These are phyloP conservation scores for Paramecium bursaria DNA, from an alignment of 73 alveolate species.

Conservation along the genomic window DNA sequence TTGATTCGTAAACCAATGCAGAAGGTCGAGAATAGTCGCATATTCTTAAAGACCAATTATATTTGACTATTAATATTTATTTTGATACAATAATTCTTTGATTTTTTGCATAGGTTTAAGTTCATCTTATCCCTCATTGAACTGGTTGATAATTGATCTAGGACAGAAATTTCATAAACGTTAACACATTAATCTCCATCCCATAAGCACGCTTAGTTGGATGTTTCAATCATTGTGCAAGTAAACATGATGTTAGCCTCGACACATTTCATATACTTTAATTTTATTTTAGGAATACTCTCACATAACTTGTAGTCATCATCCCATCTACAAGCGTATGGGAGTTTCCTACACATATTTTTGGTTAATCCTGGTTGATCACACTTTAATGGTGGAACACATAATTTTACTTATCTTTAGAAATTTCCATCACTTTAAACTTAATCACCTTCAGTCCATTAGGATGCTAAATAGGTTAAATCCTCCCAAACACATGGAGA, in stretches of 20 bases:
- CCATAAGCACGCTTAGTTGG: conserved; percentile 44
- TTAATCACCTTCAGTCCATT: not conserved
- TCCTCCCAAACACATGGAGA: too few species aligned
- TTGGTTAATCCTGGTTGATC: not conserved
- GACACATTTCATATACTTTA: conserved; percentile 5
- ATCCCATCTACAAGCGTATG: conserved; percentile 1
- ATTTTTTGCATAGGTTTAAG: not conserved
- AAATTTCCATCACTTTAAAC: not conserved
- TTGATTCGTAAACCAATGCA: not conserved
- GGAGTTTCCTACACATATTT: not conserved
- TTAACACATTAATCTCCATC: not conserved
- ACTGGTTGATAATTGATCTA: not conserved
- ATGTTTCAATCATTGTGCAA: not conserved
- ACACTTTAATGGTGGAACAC: not conserved
- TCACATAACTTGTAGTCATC: not conserved
- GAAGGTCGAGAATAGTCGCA: not conserved
- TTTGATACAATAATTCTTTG: not conserved
- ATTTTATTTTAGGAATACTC: not conserved
- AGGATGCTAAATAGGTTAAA: too few species aligned
- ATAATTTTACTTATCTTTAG: not conserved
- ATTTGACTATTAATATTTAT: not conserved
- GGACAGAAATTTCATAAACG: conserved; percentile 28
- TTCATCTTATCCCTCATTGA: not conserved
- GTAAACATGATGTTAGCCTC: conserved; percentile 13
- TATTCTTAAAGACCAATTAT: not conserved